phyloP scores from a whole-genome alignment of 2,329 filamentous ascomycete genomes.

The Fusarium phyllophilum region DNA sequence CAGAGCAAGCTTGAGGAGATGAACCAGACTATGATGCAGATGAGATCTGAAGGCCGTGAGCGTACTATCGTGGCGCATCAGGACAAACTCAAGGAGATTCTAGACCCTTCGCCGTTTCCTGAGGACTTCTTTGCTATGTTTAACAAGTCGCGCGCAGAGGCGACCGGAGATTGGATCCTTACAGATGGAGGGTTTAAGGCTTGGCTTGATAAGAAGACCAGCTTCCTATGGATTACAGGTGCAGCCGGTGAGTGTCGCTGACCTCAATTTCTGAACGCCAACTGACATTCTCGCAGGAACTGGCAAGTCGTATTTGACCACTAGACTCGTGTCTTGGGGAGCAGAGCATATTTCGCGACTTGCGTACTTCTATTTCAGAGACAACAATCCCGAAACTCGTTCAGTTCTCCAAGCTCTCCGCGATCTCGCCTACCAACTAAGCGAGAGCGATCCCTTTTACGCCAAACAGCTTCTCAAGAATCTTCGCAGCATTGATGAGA shows the following conservation, averaged over 20 bases:
- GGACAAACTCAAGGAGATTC: constrained; percentile 52
- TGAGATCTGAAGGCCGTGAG: constrained; percentile 50
- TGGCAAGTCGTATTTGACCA: constrained; percentile 58
- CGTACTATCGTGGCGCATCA: constrained; percentile 47
- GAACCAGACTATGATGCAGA: constrained; percentile 48
- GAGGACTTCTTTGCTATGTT: constrained; percentile 56
- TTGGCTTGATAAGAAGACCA: constrained; percentile 53
- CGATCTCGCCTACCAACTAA: constrained; percentile 59
- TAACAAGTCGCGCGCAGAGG: constrained; percentile 51
- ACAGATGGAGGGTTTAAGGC: constrained; percentile 51
- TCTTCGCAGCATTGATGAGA: constrained; percentile 52
- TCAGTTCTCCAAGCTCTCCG: constrained; percentile 57
- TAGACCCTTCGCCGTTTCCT: constrained; percentile 55
- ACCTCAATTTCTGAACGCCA: background rate
- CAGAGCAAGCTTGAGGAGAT: constrained; percentile 49
- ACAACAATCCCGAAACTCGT: constrained; percentile 57
- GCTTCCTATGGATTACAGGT: constrained; percentile 57
- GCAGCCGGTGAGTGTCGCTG: constrained; percentile 50
- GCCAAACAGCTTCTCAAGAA: constrained; percentile 52
- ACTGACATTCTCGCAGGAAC: constrained; percentile 44
- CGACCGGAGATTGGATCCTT: constrained; percentile 59
- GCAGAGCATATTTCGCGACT: constrained; percentile 48
- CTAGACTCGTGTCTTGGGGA: constrained; percentile 56
- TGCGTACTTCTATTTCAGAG: constrained; percentile 61
- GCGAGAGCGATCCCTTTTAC: constrained; percentile 57